Evolutionary conservation across 805 yeast species (phyloP), one percentile per base, ranked within the genome.

Genomic region (Nakazawaea populi): DNA sequence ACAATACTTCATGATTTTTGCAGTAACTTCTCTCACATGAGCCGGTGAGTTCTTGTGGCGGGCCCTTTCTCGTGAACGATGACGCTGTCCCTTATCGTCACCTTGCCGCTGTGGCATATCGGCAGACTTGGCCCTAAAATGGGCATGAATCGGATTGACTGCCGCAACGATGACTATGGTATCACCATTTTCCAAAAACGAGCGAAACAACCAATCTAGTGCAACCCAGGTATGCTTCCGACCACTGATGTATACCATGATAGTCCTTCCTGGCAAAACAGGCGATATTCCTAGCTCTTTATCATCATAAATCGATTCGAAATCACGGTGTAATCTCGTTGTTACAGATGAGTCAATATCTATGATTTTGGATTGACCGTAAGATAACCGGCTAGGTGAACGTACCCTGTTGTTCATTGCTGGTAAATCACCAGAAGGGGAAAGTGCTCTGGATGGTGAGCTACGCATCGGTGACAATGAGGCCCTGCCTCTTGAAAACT

Each of bases 161-260:
- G 84, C 70, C 1, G 90, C 74, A 5, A 80, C 76, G 6, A 87
- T 75, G 4, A 87, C 78, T 10, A 87, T 65, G 11, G 81, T 75
- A 63, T 87, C 96, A 7, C 89, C 88, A 57, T 82, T 70, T 56
- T 77, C 80, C 3, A 84, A 64, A 10, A 84, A 66, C 41, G 72
- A 68, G 44, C 71, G 72, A 49, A 86, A 65, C 6, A 80, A 69
- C 83, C 87, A 87, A 63, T 87, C 96, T 30, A 87, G 64, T 1
- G 89, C 82, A 9, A 85, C 89, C 96, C 96, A 87, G 0, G 94
- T 84, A 67, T 87, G 92, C 50, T 70, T 74, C 53, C 92, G 69
- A 3, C 89, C 95, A 56, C 83, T 74, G 32, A 87, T 70, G 60
- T 85, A 85, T 31, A 84, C 81, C 61, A 87, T 60, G 5, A 86